These are phyloP conservation scores for Exophiala lecanii-corni DNA, from an alignment of 2,329 filamentous ascomycete genomes.

Conservation along the genomic window DNA sequence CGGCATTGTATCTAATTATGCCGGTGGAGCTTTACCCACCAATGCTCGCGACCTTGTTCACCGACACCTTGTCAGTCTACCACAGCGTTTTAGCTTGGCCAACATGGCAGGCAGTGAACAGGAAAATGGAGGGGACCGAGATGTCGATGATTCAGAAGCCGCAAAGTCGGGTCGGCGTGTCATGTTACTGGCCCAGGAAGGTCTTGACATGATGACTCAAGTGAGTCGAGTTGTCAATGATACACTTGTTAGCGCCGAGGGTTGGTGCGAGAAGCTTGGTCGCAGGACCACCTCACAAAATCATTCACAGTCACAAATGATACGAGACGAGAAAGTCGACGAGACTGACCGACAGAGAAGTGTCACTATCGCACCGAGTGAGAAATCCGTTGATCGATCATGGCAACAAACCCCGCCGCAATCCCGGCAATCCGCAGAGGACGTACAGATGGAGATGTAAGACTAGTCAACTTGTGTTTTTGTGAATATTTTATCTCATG, in stretches of 20 bases:
- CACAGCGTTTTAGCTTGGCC: conserved; percentile 74
- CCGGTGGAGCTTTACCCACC: conserved; percentile 83
- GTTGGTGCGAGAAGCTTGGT: conserved; percentile 79
- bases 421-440: neutral
- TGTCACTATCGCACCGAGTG: conserved; percentile 7
- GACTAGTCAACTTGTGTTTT: too few relatives aligned
- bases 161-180: conserved; percentile 66
- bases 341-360: conserved; percentile 1
- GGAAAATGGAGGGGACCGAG: conserved; percentile 43
- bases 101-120: conserved; percentile 45
- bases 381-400: neutral
- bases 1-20: conserved; percentile 79
- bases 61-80: conserved; percentile 76
- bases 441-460: conserved; percentile 17
- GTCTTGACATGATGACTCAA: conserved; percentile 89
- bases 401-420: neutral
- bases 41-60: conserved; percentile 82
- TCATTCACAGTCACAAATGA: conserved; percentile 5
- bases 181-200: conserved; percentile 80
- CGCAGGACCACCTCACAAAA: conserved; percentile 33
- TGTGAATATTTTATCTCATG: too few relatives aligned
- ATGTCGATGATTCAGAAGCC: conserved; percentile 39
- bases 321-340: conserved; percentile 11
- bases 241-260: conserved; percentile 84
- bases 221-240: conserved; percentile 83